A percentile compares a stretch with the other conserved stretches of the same genome.
phyloP scores from a whole-genome alignment of 768 basidiomycete genomes.

The Serendipita sp. region DNA sequence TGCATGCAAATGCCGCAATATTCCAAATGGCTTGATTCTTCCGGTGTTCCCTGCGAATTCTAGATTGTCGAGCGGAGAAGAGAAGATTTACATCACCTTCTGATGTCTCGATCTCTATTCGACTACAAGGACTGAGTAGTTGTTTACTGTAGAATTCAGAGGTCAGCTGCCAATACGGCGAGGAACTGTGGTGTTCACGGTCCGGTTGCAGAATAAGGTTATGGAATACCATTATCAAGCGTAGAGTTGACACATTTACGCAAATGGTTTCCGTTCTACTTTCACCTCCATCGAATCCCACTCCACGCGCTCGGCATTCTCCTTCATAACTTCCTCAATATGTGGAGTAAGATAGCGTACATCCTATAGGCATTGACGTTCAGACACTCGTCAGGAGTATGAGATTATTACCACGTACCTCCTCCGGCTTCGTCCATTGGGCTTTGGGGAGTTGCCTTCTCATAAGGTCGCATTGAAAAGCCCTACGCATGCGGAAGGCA shows the following conservation, averaged over 20 bases:
- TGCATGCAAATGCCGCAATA: background rate
- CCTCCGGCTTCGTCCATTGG: constrained; percentile 56
- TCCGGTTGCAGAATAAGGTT: background rate
- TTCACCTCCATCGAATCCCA: constrained; percentile 1
- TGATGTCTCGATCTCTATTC: background rate
- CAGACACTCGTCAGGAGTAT: background rate
- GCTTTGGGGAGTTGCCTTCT: constrained; percentile 69
- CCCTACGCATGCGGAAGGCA: constrained; percentile 72
- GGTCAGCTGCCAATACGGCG: background rate
- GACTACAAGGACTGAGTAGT: background rate
- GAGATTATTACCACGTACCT: constrained; percentile 34
- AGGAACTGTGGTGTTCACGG: background rate
- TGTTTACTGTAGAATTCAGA: background rate
- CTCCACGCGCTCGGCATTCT: constrained; percentile 52
- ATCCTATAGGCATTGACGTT: constrained; percentile 37
- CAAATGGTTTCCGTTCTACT: background rate
- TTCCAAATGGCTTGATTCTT: background rate
- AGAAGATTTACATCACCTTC: background rate
- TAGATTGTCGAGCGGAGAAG: background rate
- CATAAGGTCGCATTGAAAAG: constrained; percentile 58
- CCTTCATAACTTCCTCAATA: constrained; percentile 52
- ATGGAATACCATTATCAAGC: background rate
- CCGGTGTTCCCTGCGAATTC: background rate
- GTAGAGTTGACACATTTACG: background rate
- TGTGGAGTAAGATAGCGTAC: constrained; percentile 72